Base-by-base conservation (phyloP, 78 protist genomes). In the Dictyostelium firmibasis region DNA sequence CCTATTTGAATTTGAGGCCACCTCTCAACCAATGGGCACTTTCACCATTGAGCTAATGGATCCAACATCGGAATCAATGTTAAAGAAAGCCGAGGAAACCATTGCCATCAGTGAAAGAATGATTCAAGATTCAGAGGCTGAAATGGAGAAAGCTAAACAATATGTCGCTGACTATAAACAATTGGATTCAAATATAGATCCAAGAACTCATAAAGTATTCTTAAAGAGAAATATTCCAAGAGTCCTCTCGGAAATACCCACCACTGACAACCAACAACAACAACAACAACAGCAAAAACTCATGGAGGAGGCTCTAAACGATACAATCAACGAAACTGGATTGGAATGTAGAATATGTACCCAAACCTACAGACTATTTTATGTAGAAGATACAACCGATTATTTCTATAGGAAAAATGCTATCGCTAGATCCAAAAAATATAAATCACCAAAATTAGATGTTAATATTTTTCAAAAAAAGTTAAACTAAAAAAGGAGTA, bases 311-410 rank as follows among this genome's bases (percentile, higher is more conserved):
- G 13, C 33, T 14, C 44, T 76, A 43, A 41, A 69, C 20, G 87
- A 83, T 20, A 84, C 89, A 10, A 57, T 95, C 83, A 91, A 53
- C 11, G 93, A 95, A 67, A 44, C 83, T 53, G 91, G 92, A 11
- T 29, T 95, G 23, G 97, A 95, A 67, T 79, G 93, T 57, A 88
- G 94, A 53, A 64, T 95, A 43, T 87, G 95, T 11, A 85, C 94
- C 11, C 91, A 84, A 79, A 95, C 91, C 18, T 95, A 91, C 57
- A 93, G 94, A 91, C 27, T 95, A 7, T 95, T 95, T 74, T 95
- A 95, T 64, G 97, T 95, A 0, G 92, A 84, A 29, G 95, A 95
- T 18, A 95, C 97, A 11, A 86, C 77, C 43, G 97, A 95, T 72
- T 91, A 91, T 27, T 85, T 95, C 75, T 95, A 72, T 57, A 78